Evolutionary conservation across 2,329 filamentous ascomycete species (phyloP), one percentile per base, ranked within the genome.

Genomic region (Nothophoma quercina): DNA sequence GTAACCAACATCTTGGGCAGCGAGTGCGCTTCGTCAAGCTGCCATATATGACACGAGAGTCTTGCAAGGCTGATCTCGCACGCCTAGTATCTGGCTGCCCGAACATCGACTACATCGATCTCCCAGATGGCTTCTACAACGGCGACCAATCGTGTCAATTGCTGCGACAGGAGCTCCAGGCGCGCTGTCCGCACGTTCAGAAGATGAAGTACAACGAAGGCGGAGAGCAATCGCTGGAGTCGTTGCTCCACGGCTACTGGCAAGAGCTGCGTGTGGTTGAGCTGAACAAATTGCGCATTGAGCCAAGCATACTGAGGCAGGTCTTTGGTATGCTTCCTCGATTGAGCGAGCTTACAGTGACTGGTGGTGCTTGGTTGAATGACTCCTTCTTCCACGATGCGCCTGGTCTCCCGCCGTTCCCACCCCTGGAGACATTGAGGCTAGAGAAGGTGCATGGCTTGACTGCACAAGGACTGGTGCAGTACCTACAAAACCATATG

Each of bases 1-100:
- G 93, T 41, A 88, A 92, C 56, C 84, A 86, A 18, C 85, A 78
- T 39, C 73, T 96, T 36, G 91, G 88, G 26, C 79, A 83, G 48
- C 79, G 85, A 33, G 90, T 96, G 5, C 78, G 88, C 67, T 92
- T 88, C 64, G 81, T 98, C 67, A 96, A 96, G 79, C 87, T 91
- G 53, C 91, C 93, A 6, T 97, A 96, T 75, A 97, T 97, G 93
- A 88, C 93, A 46, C 87, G 93, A 51, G 91, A 97, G 77, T 90
- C 90, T 1, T 89, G 85, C 71, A 91, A 95, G 71, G 84, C 89
- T 46, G 90, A 93, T 58, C 83, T 97, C 40, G 93, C 93, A 8
- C 86, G 92, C 42, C 91, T 90, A 21, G 88, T 97, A 39, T 91
- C 91, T 29, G 89, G 93, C 19, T 82, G 93, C 34, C 90, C 91